These are phyloP conservation scores for Misopates orontium DNA, from an alignment of 257 asterid genomes.

Conservation along the genomic window DNA sequence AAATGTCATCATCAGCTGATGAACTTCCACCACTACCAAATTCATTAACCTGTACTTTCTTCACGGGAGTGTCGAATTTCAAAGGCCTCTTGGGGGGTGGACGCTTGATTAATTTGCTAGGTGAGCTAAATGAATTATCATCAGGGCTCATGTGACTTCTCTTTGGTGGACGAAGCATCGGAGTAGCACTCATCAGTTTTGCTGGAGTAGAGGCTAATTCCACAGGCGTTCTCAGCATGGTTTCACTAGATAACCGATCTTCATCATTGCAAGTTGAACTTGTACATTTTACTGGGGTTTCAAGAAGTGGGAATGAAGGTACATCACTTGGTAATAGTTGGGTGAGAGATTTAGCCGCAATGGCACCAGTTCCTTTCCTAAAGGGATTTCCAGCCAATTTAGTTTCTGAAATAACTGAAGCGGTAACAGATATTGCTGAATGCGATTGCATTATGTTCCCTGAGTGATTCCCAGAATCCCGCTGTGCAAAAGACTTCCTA, in stretches of 20 bases:
- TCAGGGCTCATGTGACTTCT: constrained; percentile 75
- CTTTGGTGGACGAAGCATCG: constrained; percentile 56
- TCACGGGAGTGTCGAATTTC: constrained; percentile 73
- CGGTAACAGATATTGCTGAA: constrained; percentile 11
- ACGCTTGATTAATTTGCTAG: constrained; percentile 59
- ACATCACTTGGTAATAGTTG: constrained; percentile 3
- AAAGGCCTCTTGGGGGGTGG: constrained; percentile 69
- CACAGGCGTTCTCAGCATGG: constrained; percentile 48
- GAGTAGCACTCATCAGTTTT: constrained; percentile 64
- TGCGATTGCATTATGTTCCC: constrained; percentile 27
- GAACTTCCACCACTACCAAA: constrained; percentile 22
- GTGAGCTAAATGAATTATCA: constrained; percentile 42
- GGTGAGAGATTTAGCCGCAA: constrained; percentile 18
- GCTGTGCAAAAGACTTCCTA: constrained; percentile 45
- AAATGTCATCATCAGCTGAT: constrained; percentile 39
- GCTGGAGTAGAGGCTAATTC: constrained; percentile 53
- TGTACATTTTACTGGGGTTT: constrained; percentile 58
- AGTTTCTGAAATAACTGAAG: constrained; percentile 25
- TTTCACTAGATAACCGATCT: constrained; percentile 28
- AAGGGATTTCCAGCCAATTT: constrained; percentile 3
- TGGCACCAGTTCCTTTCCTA: constrained; percentile 3
- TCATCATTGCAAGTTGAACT: constrained; percentile 17
- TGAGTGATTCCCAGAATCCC: constrained; percentile 15
- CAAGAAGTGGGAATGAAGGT: constrained; percentile 25
- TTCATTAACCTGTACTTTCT: constrained; percentile 37